Conservation (phyloP, 768 basidiomycete genomes). For the Boletus vinaceobasis region DNA sequence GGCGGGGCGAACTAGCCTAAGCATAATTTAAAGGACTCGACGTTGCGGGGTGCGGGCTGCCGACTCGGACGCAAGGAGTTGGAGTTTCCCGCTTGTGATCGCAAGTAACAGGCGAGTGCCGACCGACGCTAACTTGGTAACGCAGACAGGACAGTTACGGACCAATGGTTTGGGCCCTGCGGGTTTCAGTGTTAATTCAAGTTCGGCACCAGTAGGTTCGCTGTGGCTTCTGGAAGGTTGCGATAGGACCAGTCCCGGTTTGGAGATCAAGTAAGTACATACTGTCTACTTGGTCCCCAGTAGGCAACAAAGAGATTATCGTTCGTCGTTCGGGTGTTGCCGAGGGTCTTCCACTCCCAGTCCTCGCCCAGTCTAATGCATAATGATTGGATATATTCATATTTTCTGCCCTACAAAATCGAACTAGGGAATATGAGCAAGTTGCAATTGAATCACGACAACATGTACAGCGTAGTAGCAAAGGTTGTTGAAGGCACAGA, state of each 20-base stretch:
- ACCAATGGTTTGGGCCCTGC: not conserved
- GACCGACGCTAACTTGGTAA: not conserved
- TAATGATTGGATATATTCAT: constrained; percentile 16
- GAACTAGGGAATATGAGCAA: constrained; percentile 24
- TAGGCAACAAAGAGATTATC: not conserved
- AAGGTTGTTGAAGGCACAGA: constrained; percentile 18
- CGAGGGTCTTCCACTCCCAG: not conserved
- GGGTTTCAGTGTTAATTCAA: not conserved
- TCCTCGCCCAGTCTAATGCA: not conserved
- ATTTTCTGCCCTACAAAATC: constrained; percentile 19
- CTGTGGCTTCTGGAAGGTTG: not conserved
- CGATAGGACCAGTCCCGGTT: not conserved
- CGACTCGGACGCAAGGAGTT: too few species aligned
- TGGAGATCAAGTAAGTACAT: not conserved
- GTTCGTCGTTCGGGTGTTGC: not conserved
- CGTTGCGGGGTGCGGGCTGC: not conserved
- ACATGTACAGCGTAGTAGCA: constrained; percentile 29
- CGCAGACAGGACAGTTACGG: not conserved
- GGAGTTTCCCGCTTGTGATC: not conserved
- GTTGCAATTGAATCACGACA: constrained; percentile 23
- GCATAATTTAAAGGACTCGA: not conserved
- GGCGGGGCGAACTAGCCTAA: not conserved
- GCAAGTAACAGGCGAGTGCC: not conserved
- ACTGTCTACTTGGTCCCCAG: not conserved
- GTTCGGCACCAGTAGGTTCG: too few species aligned